Base-by-base conservation (phyloP, 2,329 filamentous ascomycete genomes). In the Davidsoniella neocaledoniae region DNA sequence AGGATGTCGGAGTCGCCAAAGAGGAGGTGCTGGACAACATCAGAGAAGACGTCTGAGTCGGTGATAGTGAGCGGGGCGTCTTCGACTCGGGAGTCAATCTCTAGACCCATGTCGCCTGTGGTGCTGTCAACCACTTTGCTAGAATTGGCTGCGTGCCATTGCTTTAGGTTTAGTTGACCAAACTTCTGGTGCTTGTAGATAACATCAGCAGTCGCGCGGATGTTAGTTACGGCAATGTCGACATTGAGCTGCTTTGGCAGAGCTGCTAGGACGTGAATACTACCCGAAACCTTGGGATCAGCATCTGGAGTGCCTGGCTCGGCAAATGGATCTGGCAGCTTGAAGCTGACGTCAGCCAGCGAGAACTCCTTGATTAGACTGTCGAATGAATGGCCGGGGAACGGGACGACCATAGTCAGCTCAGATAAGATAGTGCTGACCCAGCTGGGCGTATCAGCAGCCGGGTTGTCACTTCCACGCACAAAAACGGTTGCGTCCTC, bases 211-310 rank as follows among this genome's bases (percentile, higher is more conserved):
- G 76, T 74, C 2, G 90, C 86, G 48, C 79, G 76, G 44, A 98
- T 77, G 52, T 73, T 74, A 37, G 79, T 79, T 40, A 96, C 85
- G 54, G 83, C 78, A 47, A 98, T 67, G 46, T 81, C 76, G 56
- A 96, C 82, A 59, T 94, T 87, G 72, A 96, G 81, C 61, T 94
- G 83, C 41, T 84, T 73, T 0, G 91, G 91, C 33, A 96, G 63
- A 9, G 71, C 77, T 23, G 93, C 81, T 16, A 88, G 69, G 9
- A 88, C 88, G 53, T 84, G 71, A 43, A 95, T 82, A 17, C 81
- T 80, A 2, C 88, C 88, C 26, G 86, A 94, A 14, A 98, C 79
- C 49, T 76, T 79, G 8, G 88, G 87, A 49, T 82, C 76, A 3
- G 82, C 72, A 46, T 81, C 77, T 0, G 86, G 83, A 9, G 80